These are phyloP conservation scores for Trichoderma brevicompactum DNA, from an alignment of 2,329 filamentous ascomycete species.

Conservation along the genomic window DNA sequence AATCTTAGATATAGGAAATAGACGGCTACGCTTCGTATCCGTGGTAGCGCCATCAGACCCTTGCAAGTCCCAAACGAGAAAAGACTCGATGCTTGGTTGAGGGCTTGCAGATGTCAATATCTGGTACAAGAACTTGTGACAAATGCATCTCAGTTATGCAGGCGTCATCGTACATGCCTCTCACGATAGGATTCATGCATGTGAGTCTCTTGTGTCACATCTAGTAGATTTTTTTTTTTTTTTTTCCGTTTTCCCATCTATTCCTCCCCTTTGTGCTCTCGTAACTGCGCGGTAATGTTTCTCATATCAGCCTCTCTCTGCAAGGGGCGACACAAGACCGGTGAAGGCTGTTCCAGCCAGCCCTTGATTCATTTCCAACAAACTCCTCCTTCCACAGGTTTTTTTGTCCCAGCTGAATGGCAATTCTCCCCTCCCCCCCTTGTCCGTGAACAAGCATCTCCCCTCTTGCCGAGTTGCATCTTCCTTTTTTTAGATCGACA, in stretches of 20 bases:
- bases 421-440: not conserved
- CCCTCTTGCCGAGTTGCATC: not conserved
- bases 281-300: not conserved
- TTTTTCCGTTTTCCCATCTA: not conserved
- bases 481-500: slow-evolving; percentile 16
- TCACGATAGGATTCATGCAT: too few species aligned
- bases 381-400: too few species aligned
- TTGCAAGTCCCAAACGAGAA: not conserved
- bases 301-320: slow-evolving; percentile 3
- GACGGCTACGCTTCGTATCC: not conserved
- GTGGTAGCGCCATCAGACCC: not conserved
- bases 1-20: not conserved
- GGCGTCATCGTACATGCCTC: not conserved
- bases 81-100: not conserved
- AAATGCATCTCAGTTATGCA: not conserved
- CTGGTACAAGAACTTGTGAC: not conserved
- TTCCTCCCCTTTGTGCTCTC: too few species aligned
- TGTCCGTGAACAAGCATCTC: not conserved
- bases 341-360: slow-evolving; percentile 5
- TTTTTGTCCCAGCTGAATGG: slow-evolving; percentile 13
- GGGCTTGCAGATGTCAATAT: slow-evolving; percentile 10
- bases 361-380: not conserved
- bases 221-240: not conserved
- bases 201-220: not conserved
- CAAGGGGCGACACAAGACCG: slow-evolving; percentile 6